Base-by-base conservation (phyloP, 208 protist species). In the Lotmaria passim region DNA sequence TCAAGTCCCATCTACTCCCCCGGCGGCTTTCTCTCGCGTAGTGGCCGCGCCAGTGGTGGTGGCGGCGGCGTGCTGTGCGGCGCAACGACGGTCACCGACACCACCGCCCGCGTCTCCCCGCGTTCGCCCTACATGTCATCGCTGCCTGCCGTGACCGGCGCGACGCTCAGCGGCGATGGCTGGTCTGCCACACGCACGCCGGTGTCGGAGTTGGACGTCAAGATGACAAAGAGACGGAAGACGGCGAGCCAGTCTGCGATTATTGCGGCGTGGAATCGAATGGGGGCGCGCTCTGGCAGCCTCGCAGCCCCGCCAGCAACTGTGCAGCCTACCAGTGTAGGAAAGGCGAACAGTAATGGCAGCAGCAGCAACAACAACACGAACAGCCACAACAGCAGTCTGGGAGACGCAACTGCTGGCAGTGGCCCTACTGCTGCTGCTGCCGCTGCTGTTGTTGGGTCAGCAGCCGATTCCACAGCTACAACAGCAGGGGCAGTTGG, bases 201-300 rank as follows among this genome's bases (percentile, higher is more conserved):
- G 50, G 23, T 30, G 31, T 28, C 24, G 34, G 44, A 3, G n/a
- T n/a, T n/a, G n/a, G n/a, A n/a, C n/a, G n/a, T n/a, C n/a, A n/a
- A n/a, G n/a, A n/a, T n/a, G n/a, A 8, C 34, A 24, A 44, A 30
- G 24, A 33, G 46, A 12, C 68, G 59, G 2, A 43, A 46, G 14
- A 33, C 46, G 41, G 61, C 57, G 53, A 75, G 53, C 19, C 70
- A 69, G 21, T 69, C 61, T 0, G 70, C 41, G 14, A 69, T 75
- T n/a, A 75, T 75, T 36, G 70, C 70, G 2, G 70, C 60, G 44
- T 75, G 70, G 70, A 75, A 69, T 41, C 60, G 70, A 14, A 63
- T 75, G 53, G 61, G 53, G 10, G 70, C 46, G 7, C 60, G 60
- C n/a, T 31, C 69, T 2, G 39, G 61, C 7, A 4, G 33, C 15